These are phyloP conservation scores for Setaria italica DNA, from an alignment of 202 grass and related monocot species.

Conservation along the genomic window DNA sequence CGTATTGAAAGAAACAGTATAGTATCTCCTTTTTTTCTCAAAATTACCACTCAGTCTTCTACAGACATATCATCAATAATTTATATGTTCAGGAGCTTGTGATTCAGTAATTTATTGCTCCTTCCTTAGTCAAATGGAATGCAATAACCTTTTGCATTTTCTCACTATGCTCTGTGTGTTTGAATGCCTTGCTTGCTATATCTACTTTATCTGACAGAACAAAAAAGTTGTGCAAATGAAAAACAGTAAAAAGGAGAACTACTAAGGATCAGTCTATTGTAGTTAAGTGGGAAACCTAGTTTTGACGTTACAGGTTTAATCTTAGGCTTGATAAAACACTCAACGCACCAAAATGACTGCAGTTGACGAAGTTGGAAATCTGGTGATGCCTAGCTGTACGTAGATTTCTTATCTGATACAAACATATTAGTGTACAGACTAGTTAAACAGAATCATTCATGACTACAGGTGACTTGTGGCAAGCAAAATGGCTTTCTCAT, in stretches of 20 bases:
- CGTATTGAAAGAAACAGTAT: neutral
- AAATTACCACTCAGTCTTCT: neutral
- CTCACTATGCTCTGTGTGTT: neutral
- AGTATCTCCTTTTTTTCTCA: too few relatives aligned
- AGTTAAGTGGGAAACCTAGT: neutral
- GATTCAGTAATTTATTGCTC: neutral
- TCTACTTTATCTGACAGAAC: neutral
- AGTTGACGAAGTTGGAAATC: neutral
- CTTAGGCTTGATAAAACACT: neutral
- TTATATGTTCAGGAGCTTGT: neutral
- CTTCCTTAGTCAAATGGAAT: neutral
- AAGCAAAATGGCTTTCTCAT: constrained; percentile 68
- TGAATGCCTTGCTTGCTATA: neutral
- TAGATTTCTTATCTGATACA: neutral
- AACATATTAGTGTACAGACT: neutral
- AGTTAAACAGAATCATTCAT: neutral
- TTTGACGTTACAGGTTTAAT: neutral
- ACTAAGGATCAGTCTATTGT: neutral
- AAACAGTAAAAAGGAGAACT: neutral
- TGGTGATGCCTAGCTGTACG: neutral
- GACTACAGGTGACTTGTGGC: constrained; percentile 30
- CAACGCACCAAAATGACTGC: neutral
- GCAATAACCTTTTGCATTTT: neutral
- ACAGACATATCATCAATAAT: too few relatives aligned
- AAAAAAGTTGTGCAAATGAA: neutral